phyloP scores from a whole-genome alignment of 192 early-diverging fungal species.

The Phlyctochytrium arcticum region DNA sequence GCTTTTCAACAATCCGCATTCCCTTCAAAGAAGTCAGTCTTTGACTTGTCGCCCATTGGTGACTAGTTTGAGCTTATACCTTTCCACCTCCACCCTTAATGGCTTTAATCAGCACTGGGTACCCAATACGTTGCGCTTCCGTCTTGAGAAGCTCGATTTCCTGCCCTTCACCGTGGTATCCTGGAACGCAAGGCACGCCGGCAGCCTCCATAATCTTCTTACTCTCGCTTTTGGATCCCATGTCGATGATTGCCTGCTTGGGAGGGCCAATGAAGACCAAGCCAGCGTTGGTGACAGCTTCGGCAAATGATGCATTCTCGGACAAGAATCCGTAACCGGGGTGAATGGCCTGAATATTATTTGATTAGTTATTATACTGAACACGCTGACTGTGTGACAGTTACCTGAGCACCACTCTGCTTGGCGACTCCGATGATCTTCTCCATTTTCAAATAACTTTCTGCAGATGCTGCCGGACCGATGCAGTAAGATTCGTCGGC shows the following conservation, averaged over 20 bases:
- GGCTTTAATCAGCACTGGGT: slow-evolving; percentile 95
- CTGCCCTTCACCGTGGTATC: slow-evolving; percentile 90
- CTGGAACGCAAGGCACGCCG: slow-evolving; percentile 86
- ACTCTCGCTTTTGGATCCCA: slow-evolving; percentile 92
- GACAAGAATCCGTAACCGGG: slow-evolving; percentile 97
- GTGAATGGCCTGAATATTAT: slow-evolving; percentile 71
- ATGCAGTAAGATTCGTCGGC: slow-evolving; percentile 94
- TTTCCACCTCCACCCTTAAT: slow-evolving; percentile 97
- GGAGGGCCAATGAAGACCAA: slow-evolving; percentile 90
- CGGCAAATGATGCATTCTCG: slow-evolving; percentile 88
- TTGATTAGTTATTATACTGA: neutral
- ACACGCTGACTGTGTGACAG: neutral
- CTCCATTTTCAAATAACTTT: slow-evolving; percentile 78
- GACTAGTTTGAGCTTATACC: slow-evolving; percentile 29
- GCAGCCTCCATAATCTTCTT: slow-evolving; percentile 91
- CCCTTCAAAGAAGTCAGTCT: slow-evolving; percentile 43
- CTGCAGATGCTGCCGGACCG: slow-evolving; percentile 57
- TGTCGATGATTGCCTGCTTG: slow-evolving; percentile 78
- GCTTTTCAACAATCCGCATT: slow-evolving; percentile 87
- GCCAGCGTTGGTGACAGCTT: slow-evolving; percentile 57
- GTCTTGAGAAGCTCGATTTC: slow-evolving; percentile 66
- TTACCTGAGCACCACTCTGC: slow-evolving; percentile 69
- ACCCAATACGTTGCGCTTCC: slow-evolving; percentile 79
- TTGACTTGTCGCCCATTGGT: neutral
- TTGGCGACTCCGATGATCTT: slow-evolving; percentile 79